A percentile compares a stretch with the other conserved stretches of the same genome.
Evolutionary conservation across 2,329 filamentous ascomycete genomes (phyloP).

Genomic region (Colletotrichum sp.): DNA sequence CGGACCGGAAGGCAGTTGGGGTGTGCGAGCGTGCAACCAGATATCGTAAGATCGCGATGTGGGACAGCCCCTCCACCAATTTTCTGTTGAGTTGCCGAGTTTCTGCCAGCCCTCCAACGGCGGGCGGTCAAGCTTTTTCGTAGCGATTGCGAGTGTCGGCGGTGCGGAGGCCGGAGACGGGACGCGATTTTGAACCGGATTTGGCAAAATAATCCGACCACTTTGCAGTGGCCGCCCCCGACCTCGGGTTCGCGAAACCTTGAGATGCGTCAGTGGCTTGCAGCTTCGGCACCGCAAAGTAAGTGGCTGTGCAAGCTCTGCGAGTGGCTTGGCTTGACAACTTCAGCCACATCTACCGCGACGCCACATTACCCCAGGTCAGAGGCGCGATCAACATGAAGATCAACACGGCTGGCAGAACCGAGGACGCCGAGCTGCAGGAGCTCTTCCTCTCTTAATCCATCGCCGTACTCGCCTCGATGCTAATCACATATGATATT

Average conservation of each 20-base stretch:
- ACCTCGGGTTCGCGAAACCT: not conserved
- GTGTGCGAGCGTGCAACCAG: not conserved
- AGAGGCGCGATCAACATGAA: not conserved
- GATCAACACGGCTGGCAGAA: not conserved
- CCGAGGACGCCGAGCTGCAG: not conserved
- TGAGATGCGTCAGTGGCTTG: not conserved
- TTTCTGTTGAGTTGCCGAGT: slow-evolving; percentile 18
- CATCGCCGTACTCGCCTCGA: not conserved
- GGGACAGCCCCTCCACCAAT: slow-evolving; percentile 16
- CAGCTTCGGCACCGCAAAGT: not conserved
- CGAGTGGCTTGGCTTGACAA: not conserved
- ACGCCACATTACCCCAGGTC: not conserved
- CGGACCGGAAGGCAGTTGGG: not conserved
- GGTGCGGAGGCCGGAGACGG: not conserved
- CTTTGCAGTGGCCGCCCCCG: not conserved
- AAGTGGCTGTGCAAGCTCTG: not conserved
- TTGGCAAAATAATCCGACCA: slow-evolving; percentile 4
- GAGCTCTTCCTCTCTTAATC: not conserved
- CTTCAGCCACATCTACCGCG: not conserved
- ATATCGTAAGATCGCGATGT: slow-evolving; percentile 17
- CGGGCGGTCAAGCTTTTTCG: slow-evolving; percentile 11
- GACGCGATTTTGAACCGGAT: not conserved
- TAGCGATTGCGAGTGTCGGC: not conserved
- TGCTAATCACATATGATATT: not conserved
- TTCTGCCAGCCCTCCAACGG: slow-evolving; percentile 13